phyloP scores from a whole-genome alignment of 2,329 filamentous ascomycete species.

The Fusarium sp. region DNA sequence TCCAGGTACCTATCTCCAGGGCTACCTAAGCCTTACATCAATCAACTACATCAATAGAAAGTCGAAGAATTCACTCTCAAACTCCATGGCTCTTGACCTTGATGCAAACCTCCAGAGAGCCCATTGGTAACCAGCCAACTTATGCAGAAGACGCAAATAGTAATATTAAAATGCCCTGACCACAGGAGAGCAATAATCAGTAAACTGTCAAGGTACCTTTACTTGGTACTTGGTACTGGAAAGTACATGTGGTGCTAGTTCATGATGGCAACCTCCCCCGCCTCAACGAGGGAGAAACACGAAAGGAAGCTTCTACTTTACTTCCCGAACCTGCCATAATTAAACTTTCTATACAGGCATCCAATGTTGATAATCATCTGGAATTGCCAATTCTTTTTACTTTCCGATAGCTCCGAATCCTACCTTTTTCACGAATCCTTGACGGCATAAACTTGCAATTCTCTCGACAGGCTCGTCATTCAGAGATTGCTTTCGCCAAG shows the following conservation, averaged over 20 bases:
- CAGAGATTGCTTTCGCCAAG: slow-evolving; percentile 20
- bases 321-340: background rate
- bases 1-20: background rate
- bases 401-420: slow-evolving; percentile 33
- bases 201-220: background rate
- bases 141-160: background rate
- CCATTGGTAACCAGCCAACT: background rate
- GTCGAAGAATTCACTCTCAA: background rate
- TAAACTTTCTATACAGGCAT: background rate
- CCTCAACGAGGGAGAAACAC: background rate
- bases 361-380: background rate
- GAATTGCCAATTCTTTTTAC: background rate
- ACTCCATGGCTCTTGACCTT: background rate
- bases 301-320: background rate
- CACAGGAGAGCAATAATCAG: background rate
- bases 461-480: slow-evolving; percentile 7
- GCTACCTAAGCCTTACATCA: background rate
- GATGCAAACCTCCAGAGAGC: background rate
- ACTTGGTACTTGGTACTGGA: background rate
- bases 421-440: background rate
- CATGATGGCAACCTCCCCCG: slow-evolving; percentile 1
- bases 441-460: background rate
- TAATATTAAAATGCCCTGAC: background rate
- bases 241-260: background rate
- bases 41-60: background rate